Conservation (phyloP, 352 stramenopile genomes). For the Albugo candida region DNA sequence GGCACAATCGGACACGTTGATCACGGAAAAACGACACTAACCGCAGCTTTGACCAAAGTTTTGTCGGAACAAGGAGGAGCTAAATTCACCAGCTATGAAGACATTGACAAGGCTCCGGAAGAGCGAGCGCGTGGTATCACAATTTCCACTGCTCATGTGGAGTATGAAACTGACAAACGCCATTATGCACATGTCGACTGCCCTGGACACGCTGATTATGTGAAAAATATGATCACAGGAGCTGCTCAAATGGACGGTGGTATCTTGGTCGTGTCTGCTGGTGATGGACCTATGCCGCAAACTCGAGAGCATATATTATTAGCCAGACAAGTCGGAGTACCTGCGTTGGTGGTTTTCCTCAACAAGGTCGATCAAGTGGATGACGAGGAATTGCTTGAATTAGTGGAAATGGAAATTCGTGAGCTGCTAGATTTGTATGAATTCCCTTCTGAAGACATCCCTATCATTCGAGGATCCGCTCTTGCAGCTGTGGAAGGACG, state of each 20-base stretch:
- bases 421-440: constrained; percentile 91
- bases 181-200: constrained; percentile 96
- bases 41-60: constrained; percentile 89
- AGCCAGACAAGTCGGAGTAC: constrained; percentile 81
- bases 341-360: constrained; percentile 88
- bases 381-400: constrained; percentile 78
- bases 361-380: constrained; percentile 84
- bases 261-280: constrained; percentile 82
- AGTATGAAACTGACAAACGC: constrained; percentile 84
- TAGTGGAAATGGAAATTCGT: constrained; percentile 91
- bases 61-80: constrained; percentile 54
- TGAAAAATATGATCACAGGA: constrained; percentile 98
- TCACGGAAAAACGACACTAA: constrained; percentile 95
- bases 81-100: constrained; percentile 76
- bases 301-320: constrained; percentile 94
- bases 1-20: constrained; percentile 97
- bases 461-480: constrained; percentile 86
- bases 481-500: constrained; percentile 82
- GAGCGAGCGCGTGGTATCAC: constrained; percentile 91
- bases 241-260: constrained; percentile 91
- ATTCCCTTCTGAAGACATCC: constrained; percentile 90
- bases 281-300: constrained; percentile 90
- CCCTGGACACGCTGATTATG: constrained; percentile 91
- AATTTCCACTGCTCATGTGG: constrained; percentile 67
- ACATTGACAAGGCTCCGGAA: constrained; percentile 94